These are phyloP conservation scores for Shiraia bambusicola DNA, from an alignment of 2,329 filamentous ascomycete genomes.

Conservation along the genomic window DNA sequence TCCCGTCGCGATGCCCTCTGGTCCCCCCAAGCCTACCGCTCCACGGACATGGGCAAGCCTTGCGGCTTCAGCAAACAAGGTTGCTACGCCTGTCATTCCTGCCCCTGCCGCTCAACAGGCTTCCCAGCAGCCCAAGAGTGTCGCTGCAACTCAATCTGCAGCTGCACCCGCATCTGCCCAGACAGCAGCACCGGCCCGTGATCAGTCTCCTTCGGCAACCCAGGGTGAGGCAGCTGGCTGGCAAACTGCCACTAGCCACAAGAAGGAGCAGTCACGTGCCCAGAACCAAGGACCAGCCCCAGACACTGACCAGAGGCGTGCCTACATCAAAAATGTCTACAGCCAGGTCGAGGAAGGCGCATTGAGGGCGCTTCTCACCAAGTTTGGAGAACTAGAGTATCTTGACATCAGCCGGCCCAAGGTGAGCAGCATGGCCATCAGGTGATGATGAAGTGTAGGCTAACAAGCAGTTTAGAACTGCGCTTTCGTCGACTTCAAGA, in stretches of 20 bases:
- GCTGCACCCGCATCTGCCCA: constrained; percentile 30
- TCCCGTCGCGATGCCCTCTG: constrained; percentile 59
- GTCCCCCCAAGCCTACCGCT: constrained; percentile 57
- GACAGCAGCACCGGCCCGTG: constrained; percentile 37
- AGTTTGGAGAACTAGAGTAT: constrained; percentile 66
- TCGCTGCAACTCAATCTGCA: constrained; percentile 37
- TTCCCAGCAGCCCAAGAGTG: constrained; percentile 38
- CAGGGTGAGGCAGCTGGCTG: constrained; percentile 69
- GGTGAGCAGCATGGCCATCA: constrained; percentile 58
- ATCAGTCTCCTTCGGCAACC: constrained; percentile 40
- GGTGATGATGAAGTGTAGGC: background rate
- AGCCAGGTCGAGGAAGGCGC: constrained; percentile 79
- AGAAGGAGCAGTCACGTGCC: constrained; percentile 78
- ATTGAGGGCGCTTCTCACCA: constrained; percentile 68
- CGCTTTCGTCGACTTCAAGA: constrained; percentile 92
- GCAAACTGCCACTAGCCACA: constrained; percentile 80
- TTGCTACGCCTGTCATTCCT: constrained; percentile 47
- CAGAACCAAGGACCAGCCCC: constrained; percentile 62
- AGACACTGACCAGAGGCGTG: constrained; percentile 76
- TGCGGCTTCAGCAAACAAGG: constrained; percentile 53
- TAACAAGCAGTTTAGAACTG: constrained; percentile 68
- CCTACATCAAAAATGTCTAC: constrained; percentile 94
- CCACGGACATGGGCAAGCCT: constrained; percentile 74
- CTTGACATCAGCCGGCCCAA: constrained; percentile 69
- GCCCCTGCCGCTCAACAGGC: constrained; percentile 35